Evolutionary conservation across 1,284 basidiomycete species (phyloP), one percentile per base, ranked within the genome.

Genomic region (Ganoderma lingzhi): DNA sequence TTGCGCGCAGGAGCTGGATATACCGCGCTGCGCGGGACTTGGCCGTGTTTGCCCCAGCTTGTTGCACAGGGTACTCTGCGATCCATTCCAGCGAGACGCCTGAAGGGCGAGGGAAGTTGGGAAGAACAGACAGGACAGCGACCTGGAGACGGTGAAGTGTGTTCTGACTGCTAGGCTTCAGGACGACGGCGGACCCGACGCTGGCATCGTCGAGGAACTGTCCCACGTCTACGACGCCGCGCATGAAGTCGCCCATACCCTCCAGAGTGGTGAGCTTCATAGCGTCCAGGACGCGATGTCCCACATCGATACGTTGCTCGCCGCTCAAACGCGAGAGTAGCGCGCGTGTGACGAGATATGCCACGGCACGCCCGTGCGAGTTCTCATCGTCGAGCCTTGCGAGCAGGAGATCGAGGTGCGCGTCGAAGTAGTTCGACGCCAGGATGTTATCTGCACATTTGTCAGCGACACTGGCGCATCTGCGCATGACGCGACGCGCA

Each of bases 131-230:
- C 23, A 93, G 71, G 23, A 91, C 76, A 1, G 87, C 85, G 5
- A 87, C 79, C 74, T 91, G 91, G 67, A 93, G 77, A 74, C 85
- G 86, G 60, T 83, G 80, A 17, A 84, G 71, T 0, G 92, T 90
- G 44, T 77, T 84, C 67, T 81, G 82, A 73, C 87, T 90, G 65
- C 81, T 88, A 1, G 91, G 89, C 76, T 92, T 94, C 15, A 81
- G 74, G 2, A 87, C 83, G 1, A 89, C 82, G 56, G 82, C 82
- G 66, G 80, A 86, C 2, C 82, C 83, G 17, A 92, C 67, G 42
- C 78, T 80, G 0, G 74, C 78, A 65, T 86, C 84, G 64, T 84
- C 76, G 71, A 86, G 74, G 28, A 79, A 80, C 85, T 88, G 64
- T 6, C 83, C 78, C 12, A 86, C 71, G 35, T 82, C 77, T 53